Evolutionary conservation across 192 early-diverging fungal species (phyloP), one percentile per base, ranked within the genome.

Genomic region (Coemansia sp.): DNA sequence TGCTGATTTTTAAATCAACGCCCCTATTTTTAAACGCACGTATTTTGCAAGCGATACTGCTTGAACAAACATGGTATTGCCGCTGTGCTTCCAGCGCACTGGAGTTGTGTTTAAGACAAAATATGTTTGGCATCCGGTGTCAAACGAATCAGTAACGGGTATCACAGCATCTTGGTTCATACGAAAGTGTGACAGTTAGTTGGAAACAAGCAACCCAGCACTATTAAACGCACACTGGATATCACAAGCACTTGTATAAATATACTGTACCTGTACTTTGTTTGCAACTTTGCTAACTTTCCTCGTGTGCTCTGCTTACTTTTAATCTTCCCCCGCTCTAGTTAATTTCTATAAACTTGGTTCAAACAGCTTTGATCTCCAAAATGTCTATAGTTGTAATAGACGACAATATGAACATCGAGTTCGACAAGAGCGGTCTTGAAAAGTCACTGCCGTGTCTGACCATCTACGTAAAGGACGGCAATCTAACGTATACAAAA

Each of bases 401-500:
- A 15, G 53, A 25, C 57, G 23, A 41, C 6, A 19, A 5, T 10
- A 62, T 53, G 24, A 48, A 64, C 53, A 45, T 23, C 10, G 24
- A 51, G 12, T 59, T 62, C 49, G 65, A 71, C 37, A 67, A 19
- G 29, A 53, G 43, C 29, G 22, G 4, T 4, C 62, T 80, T 2
- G 61, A 71, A 19, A 63, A 23, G 9, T 67, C 72, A 25, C 35
- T 80, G 54, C 73, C 78, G 0, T 66, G 75, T 49, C 66, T 81
- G 38, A 72, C 73, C 2, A 75, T 81, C 12, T 65, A 69, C 14
- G 72, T 81, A 23, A 68, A 39, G 39, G 78, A 81, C 32, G 72
- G 73, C 6, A 72, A 75, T 25, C 11, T 72, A 8, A 55, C 74
- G 66, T 81, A 75, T 39, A 81, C 78, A 14, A 50, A 29, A 10